Conservation (phyloP, 768 basidiomycete genomes). For the Agaricus subrufescens region DNA sequence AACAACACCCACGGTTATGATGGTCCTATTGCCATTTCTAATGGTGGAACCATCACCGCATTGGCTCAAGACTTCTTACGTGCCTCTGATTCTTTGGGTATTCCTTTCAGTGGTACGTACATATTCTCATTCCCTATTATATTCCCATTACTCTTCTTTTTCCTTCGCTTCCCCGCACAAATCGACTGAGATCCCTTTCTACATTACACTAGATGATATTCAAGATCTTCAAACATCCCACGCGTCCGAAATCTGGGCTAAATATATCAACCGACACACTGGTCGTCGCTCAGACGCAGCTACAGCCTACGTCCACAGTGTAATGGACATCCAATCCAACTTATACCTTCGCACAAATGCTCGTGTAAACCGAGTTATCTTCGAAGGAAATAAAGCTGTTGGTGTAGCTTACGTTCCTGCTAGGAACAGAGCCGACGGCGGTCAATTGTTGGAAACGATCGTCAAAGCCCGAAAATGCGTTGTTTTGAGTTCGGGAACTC, state of each 20-base stretch:
- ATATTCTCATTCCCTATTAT: no score
- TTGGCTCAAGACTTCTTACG: constrained; percentile 69
- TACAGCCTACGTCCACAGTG: constrained; percentile 65
- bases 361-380: constrained; percentile 65
- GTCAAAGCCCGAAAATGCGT: constrained; percentile 65
- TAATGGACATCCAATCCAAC: constrained; percentile 65
- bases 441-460: constrained; percentile 52
- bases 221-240: constrained; percentile 62
- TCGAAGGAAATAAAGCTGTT: constrained; percentile 68
- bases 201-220: constrained; percentile 48
- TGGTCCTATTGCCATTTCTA: constrained; percentile 71
- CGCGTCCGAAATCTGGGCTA: constrained; percentile 70
- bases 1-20: constrained; percentile 67
- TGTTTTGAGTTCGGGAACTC: constrained; percentile 60
- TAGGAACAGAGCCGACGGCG: constrained; percentile 51
- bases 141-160: neutral
- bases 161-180: neutral
- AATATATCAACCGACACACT: constrained; percentile 72
- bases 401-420: constrained; percentile 67
- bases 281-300: constrained; percentile 67
- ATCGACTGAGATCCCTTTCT: neutral
- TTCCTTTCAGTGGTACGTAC: constrained; percentile 59
- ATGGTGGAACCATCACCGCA: constrained; percentile 58
- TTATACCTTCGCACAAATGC: constrained; percentile 63
- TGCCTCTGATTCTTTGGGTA: constrained; percentile 53